Evolutionary conservation across 2,329 filamentous ascomycete species (phyloP), one percentile per base, ranked within the genome.

Genomic region (Clarireedia sp.): DNA sequence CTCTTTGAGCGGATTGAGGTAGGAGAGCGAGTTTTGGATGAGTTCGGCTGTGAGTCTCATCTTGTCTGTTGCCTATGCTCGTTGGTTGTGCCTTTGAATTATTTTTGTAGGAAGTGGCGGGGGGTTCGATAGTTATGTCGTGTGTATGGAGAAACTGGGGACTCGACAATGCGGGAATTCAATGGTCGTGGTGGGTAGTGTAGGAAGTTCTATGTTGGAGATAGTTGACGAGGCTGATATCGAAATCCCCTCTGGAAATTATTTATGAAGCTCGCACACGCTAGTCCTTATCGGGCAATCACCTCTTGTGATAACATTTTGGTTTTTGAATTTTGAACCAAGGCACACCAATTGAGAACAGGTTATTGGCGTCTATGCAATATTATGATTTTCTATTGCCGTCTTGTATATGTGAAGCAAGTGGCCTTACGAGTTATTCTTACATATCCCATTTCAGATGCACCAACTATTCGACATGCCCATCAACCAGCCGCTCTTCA

Each of bases 1-100:
- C 81, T 99, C 94, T 77, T 94, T 95, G 73, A 99, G 82, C 72
- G 92, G 91, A 76, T 97, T 99, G 75, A 97, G 87, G 80, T 96
- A 99, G 72, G 92, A 96, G 65, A 96, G 87, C 70, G 94, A 96
- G 73, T 83, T 85, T 74, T 90, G 83, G 76, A 99, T 95, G 69
- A 97, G 85, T 73, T 97, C 94, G 65, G 89, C 86, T 61, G 92
- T 96, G 76, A 99, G 85, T 80, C 92, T 86, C 94, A 99, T 97
- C 8, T 23, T 65, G 57, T 23, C 58, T 48, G 9, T 49, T 14
- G 33, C 14, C 10, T 17, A 4, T 56, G 36, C 48, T 59, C 60
- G 60, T 55, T 56, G 60, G 46, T 46, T 33, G 38, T 14, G 33
- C 40, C 48, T 47, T n/a, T 47, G 23, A 33, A 6, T 29, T 47